Base-by-base conservation (phyloP, 148 eudicot genomes). In the Oxyria digyna region DNA sequence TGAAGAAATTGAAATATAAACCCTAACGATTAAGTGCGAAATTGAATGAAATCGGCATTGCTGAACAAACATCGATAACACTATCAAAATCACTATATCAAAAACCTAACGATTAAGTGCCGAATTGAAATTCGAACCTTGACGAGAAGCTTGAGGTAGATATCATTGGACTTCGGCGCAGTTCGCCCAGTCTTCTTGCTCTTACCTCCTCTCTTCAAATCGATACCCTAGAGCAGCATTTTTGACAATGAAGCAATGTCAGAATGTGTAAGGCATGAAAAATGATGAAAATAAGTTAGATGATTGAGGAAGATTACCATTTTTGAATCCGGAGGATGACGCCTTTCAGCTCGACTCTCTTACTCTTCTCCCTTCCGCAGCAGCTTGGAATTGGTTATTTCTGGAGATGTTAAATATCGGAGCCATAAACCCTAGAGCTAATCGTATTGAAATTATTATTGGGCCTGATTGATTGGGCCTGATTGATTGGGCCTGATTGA, bases 181-280 rank as follows among this genome's bases (percentile, higher is more conserved):
- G 86, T 87, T 10, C 90, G 67, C 42, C 81, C 84, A 27, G 90
- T 83, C 80, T 79, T 81, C 79, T 86, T 86, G 74, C 77, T 75
- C 83, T 86, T 86, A n/a, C 87, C 90, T 18, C 90, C 90, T 72
- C 85, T 87, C 64, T 79, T 78, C 76, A 84, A 71, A 78, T 87
- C 91, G 67, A 86, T 86, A 77, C 91, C 91, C 91, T 84, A 11
- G 42, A 65, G 8, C 17, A 32, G 13, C 63, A 26, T 55, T 55
- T 55, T 0, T 17, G 31, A 24, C 1, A 0, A 24, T 20, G 2
- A 18, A 6, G 12, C 8, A 13, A 27, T 27, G 35, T 12, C 64
- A 29, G 64, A 29, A 13, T 26, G 4, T 3, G 26, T 1, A 50
- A 50, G 20, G 27, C 26, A 45, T 3, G 49, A 45, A 3, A 35